Base-by-base conservation (phyloP, 225 moss, liverwort and hornwort species). In the Bryum argenteum region DNA sequence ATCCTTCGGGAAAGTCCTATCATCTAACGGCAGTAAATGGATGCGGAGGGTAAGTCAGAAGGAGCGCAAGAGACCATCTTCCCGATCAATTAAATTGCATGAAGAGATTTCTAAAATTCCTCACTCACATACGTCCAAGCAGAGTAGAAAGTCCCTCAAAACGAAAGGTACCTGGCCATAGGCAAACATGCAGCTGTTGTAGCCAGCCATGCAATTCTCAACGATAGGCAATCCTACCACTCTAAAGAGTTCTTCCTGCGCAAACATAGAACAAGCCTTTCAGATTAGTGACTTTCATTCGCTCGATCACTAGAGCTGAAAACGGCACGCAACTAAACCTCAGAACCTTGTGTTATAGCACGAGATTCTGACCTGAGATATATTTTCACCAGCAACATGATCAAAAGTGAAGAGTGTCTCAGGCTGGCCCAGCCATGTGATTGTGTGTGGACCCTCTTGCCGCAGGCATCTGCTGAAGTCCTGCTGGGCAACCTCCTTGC, bases 111-210 rank as follows among this genome's bases (percentile, higher is more conserved):
- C 37, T 8, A 26, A 0, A 8, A 13, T 0, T 22, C 3, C 28
- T 72, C 51, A 12, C 12, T 38, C 44, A 26, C 4, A 17, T 4
- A 8, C n/a, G 8, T 16, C 41, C 0, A 19, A 67, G 41, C 17
- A 10, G 17, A 26, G 26, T 17, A 61, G 47, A 44, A n/a, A 8
- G 1, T 13, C 1, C 0, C 55, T 24, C 19, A 7, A 9, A 9
- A 11, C 8, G 21, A 42, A 67, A 55, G 6, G 14, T 82, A 83
- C 83, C 87, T 93, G 91, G 22, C 96, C 96, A 26, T 93, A 97
- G 51, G 96, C 96, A 73, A 97, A 97, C 89, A 97, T 93, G 75
- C 91, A 97, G 82, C 96, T 97, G 74, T 93, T 97, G 80, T 91
- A 93, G 41, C 96, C 96, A 42, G 93, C 85, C 89, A 97, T 78